These are phyloP conservation scores for Leptoxyphium fumago DNA, from an alignment of 2,329 filamentous ascomycete genomes.

Conservation along the genomic window DNA sequence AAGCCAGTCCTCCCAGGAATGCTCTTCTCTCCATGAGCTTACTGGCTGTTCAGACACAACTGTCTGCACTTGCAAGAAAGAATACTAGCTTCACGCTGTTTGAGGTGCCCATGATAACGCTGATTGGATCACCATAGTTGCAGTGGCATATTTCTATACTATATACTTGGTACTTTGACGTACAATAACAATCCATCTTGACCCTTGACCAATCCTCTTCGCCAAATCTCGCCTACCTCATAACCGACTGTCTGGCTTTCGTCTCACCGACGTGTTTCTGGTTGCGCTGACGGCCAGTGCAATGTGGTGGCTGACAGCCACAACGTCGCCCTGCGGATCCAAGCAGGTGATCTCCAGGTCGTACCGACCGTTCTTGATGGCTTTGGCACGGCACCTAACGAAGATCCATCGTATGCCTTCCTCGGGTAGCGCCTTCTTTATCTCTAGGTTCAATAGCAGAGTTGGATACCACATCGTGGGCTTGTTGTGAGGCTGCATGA, in stretches of 20 bases:
- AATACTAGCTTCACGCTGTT: constrained; percentile 12
- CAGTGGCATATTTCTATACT: constrained; percentile 9
- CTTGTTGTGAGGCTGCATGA: constrained; percentile 12
- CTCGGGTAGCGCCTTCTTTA: constrained; percentile 56
- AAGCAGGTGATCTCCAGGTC: constrained; percentile 58
- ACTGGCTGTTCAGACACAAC: constrained; percentile 11
- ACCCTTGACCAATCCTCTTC: too few species aligned
- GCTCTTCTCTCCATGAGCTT: constrained; percentile 9
- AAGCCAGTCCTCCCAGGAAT: constrained; percentile 23
- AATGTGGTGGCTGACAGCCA: constrained; percentile 56
- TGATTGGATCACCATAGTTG: constrained; percentile 19
- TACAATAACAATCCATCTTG: too few species aligned
- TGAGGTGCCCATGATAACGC: constrained; percentile 18
- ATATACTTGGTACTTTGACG: neutral
- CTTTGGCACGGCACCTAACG: constrained; percentile 48
- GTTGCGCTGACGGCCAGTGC: constrained; percentile 47
- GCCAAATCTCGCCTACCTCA: neutral
- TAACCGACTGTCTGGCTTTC: constrained; percentile 14
- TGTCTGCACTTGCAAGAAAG: constrained; percentile 15
- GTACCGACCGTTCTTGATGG: constrained; percentile 55
- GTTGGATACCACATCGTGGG: constrained; percentile 60
- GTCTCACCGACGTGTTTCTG: constrained; percentile 44
- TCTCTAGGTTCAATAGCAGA: constrained; percentile 57
- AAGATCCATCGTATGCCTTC: constrained; percentile 61
- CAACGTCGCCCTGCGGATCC: constrained; percentile 48